Percentiles rank a stretch among this genome's conserved stretches.
Conservation (phyloP, 805 yeast genomes). For the Candida peoriensis region DNA sequence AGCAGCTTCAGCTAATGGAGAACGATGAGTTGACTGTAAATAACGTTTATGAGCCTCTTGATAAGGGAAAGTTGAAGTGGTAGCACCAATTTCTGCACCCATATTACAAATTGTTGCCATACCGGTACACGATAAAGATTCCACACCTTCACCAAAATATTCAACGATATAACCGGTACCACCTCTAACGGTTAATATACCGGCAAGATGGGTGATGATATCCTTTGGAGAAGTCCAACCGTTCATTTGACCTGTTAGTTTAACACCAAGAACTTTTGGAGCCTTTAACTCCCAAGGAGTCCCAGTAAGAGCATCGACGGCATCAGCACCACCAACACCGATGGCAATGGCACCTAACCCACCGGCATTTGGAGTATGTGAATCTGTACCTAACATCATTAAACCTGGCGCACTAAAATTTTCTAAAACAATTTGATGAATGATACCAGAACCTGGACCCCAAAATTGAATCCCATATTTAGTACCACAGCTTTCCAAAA, state of each 20-base stretch:
- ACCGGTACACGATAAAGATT: conserved; percentile 89
- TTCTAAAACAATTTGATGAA: conserved; percentile 95
- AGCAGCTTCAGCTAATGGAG: conserved; percentile 77
- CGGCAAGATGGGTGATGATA: conserved; percentile 89
- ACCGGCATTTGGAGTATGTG: conserved; percentile 99
- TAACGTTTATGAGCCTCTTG: conserved; percentile 75
- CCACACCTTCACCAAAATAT: conserved; percentile 94
- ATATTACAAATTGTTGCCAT: conserved; percentile 99
- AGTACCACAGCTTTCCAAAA: conserved; percentile 86
- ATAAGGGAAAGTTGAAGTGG: conserved; percentile 96
- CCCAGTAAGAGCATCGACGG: conserved; percentile 95
- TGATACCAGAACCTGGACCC: conserved; percentile 99
- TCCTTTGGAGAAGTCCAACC: conserved; percentile 99
- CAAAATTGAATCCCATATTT: conserved; percentile 97
- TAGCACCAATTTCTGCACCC: conserved; percentile 99
- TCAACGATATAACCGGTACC: conserved; percentile 97
- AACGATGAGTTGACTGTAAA: conserved; percentile 79
- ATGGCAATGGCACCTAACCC: conserved; percentile 98
- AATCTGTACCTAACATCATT: conserved; percentile 96
- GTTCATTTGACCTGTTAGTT: conserved; percentile 78
- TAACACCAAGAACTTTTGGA: conserved; percentile 91
- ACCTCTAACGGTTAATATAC: conserved; percentile 90
- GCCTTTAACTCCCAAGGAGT: conserved; percentile 99
- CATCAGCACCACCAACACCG: conserved; percentile 99
- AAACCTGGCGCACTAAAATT: conserved; percentile 96